Conservation (phyloP, 805 yeast genomes). For the Candida oleophila region DNA sequence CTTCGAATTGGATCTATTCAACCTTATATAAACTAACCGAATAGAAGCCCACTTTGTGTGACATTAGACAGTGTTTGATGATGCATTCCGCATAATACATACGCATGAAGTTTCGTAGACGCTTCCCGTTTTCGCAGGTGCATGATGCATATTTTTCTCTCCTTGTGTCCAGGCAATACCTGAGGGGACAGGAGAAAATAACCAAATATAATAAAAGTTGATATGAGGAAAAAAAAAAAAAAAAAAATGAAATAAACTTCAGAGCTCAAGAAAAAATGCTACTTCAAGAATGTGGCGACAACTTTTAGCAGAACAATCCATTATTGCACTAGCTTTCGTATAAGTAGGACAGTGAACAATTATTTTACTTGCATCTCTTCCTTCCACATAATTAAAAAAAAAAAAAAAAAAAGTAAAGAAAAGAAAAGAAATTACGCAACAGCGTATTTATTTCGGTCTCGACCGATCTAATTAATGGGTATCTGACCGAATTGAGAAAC, state of each 20-base stretch:
- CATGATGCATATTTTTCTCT: not conserved
- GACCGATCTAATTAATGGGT: not conserved
- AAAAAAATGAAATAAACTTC: not conserved
- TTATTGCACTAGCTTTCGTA: not conserved
- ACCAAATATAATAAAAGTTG: not conserved
- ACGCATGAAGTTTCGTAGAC: not conserved
- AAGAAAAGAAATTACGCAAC: not conserved
- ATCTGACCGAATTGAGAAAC: too few relatives aligned
- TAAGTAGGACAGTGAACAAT: not conserved
- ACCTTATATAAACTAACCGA: not conserved
- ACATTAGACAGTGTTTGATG: not conserved
- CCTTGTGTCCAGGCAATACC: not conserved
- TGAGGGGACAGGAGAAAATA: slow-evolving; percentile 1
- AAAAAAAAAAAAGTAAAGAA: not conserved
- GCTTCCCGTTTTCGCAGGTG: not conserved
- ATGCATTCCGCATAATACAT: not conserved
- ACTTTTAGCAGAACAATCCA: not conserved
- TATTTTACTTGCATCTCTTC: not conserved
- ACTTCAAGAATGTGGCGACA: not conserved
- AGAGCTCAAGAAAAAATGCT: not conserved
- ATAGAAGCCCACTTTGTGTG: not conserved
- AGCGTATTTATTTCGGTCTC: not conserved
- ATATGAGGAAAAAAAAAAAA: not conserved
- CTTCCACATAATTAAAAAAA: not conserved
- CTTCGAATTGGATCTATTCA: not conserved